These are phyloP conservation scores for Ustilaginoidea virens DNA, from an alignment of 2,329 filamentous ascomycete genomes.

Conservation along the genomic window DNA sequence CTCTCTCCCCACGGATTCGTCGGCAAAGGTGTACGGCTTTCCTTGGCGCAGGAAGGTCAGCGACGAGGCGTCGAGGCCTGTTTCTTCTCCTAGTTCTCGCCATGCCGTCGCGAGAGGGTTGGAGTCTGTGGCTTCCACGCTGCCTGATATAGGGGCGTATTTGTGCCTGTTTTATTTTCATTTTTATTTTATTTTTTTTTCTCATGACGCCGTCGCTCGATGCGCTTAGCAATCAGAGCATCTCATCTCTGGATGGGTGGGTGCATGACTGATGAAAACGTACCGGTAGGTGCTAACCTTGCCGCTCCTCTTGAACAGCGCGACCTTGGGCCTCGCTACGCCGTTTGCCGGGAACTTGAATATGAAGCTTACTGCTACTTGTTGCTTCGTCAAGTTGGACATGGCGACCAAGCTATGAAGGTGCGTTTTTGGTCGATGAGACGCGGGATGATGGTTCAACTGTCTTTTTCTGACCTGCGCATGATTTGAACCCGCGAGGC, in stretches of 20 bases:
- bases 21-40: slow-evolving; percentile 41
- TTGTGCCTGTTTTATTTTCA: slow-evolving; percentile 24
- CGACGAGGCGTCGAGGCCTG: slow-evolving; percentile 29
- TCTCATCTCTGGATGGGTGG: no score
- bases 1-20: slow-evolving; percentile 34
- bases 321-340: slow-evolving; percentile 30
- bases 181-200: no score
- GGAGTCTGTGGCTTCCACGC: slow-evolving; percentile 36
- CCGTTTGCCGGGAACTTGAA: slow-evolving; percentile 26
- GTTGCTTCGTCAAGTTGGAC: slow-evolving; percentile 13
- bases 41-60: slow-evolving; percentile 39
- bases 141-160: slow-evolving; percentile 47
- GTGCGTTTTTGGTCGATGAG: no score
- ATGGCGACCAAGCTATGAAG: slow-evolving; percentile 8
- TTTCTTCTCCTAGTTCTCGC: slow-evolving; percentile 49
- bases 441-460: no score
- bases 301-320: slow-evolving; percentile 45
- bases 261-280: slow-evolving; percentile 11
- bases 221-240: no score
- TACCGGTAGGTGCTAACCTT: slow-evolving; percentile 46
- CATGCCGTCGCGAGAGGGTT: slow-evolving; percentile 40
- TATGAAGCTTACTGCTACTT: slow-evolving; percentile 35
- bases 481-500: no score
- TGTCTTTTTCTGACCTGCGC: no score
- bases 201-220: no score